Evolutionary conservation across 495 filamentous ascomycete genomes (phyloP).

Genomic region (Elaphomyces granulatus): DNA sequence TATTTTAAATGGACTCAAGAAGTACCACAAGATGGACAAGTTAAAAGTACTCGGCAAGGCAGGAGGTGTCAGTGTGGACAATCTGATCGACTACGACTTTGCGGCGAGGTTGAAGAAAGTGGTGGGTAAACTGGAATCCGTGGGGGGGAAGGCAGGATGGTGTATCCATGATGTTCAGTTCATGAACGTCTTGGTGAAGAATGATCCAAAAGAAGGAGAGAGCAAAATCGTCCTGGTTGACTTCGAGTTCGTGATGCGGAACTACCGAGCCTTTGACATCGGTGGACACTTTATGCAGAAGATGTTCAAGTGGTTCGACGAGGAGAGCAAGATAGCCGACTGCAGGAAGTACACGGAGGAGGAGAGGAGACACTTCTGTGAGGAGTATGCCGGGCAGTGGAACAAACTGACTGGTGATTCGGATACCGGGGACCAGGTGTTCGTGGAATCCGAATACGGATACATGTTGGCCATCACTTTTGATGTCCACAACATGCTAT

Average conservation of each 20-base stretch:
- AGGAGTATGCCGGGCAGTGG: constrained; percentile 17
- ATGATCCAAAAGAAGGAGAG: constrained; percentile 11
- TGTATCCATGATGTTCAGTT: constrained; percentile 22
- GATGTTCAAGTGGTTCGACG: constrained; percentile 23
- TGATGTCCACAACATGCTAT: constrained; percentile 22
- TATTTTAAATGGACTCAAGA: constrained; percentile 8
- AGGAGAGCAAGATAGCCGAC: constrained; percentile 16
- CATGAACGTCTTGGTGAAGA: constrained; percentile 20
- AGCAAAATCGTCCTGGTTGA: constrained; percentile 18
- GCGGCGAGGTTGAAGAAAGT: constrained; percentile 8
- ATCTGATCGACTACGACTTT: constrained; percentile 17
- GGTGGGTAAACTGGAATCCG: constrained; percentile 11
- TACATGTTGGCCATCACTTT: constrained; percentile 19
- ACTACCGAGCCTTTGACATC: constrained; percentile 22
- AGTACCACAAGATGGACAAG: constrained; percentile 16
- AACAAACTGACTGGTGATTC: constrained; percentile 16
- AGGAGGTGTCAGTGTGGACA: constrained; percentile 16
- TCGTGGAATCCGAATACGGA: constrained; percentile 17
- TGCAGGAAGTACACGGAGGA: constrained; percentile 19
- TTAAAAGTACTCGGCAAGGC: constrained; percentile 14
- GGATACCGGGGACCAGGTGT: constrained; percentile 17
- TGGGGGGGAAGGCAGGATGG: constrained; percentile 15
- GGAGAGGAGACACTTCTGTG: constrained; percentile 20
- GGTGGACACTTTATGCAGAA: constrained; percentile 25
- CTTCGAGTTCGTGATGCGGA: constrained; percentile 20